Evolutionary conservation across 1,139 yeast species (phyloP).

Genomic region (Geotrichum fermentans): DNA sequence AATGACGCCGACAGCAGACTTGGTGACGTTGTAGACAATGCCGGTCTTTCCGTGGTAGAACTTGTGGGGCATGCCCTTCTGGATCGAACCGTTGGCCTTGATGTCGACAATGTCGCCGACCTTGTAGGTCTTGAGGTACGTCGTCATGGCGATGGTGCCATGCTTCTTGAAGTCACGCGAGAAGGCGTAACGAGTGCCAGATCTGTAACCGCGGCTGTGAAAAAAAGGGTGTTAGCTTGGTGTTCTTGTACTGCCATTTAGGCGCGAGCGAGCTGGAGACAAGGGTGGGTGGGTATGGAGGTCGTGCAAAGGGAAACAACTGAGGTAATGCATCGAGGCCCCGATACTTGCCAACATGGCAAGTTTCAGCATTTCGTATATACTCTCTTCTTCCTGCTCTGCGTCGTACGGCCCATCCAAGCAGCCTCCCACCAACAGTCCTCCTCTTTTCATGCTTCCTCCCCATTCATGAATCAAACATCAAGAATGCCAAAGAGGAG

Average conservation of each 20-base stretch:
- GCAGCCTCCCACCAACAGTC: too few species aligned
- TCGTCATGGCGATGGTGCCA: slow-evolving; percentile 90
- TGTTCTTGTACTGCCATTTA: neutral
- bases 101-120: slow-evolving; percentile 99
- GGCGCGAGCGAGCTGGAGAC: neutral
- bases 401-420: too few species aligned
- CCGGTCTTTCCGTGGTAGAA: slow-evolving; percentile 99
- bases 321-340: too few species aligned
- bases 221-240: slow-evolving; percentile 10
- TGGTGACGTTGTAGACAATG: slow-evolving; percentile 97
- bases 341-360: too few species aligned
- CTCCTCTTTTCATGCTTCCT: too few species aligned
- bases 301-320: too few species aligned
- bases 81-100: slow-evolving; percentile 97
- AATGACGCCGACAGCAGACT: slow-evolving; percentile 96
- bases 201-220: slow-evolving; percentile 96
- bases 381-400: too few species aligned
- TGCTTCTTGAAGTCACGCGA: slow-evolving; percentile 99
- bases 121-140: slow-evolving; percentile 95
- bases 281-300: neutral
- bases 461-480: too few species aligned
- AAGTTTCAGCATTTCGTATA: too few species aligned
- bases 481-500: too few species aligned
- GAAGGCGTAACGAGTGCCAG: slow-evolving; percentile 99
- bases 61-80: slow-evolving; percentile 99